phyloP scores from a whole-genome alignment of 495 filamentous ascomycete species.

The Xylaria longipes region DNA sequence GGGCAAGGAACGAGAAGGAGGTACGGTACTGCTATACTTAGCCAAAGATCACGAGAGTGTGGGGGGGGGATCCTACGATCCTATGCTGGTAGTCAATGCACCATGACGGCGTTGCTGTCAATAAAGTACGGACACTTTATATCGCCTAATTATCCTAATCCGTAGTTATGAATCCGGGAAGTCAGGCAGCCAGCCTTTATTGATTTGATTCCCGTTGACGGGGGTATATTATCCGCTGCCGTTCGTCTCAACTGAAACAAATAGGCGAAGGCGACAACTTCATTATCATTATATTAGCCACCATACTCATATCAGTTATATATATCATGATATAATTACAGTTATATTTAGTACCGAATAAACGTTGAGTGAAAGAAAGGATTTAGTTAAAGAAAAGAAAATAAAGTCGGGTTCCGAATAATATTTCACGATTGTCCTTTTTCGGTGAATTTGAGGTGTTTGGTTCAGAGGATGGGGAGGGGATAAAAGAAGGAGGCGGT shows the following conservation, averaged over 20 bases:
- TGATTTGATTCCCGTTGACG: background rate
- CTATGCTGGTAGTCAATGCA: background rate
- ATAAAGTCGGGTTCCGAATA: background rate
- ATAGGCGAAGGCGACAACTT: background rate
- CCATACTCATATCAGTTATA: background rate
- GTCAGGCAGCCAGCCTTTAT: background rate
- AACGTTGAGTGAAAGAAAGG: background rate
- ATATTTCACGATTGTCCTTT: background rate
- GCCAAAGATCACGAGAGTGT: background rate
- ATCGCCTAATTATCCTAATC: background rate
- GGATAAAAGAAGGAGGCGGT: background rate
- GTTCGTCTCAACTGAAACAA: slow-evolving; percentile 5
- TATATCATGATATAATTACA: background rate
- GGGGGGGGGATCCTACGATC: slow-evolving; percentile 6
- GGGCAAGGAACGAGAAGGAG: background rate
- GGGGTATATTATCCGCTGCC: background rate
- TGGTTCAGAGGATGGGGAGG: background rate
- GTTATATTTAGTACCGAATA: background rate
- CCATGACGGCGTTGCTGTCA: background rate
- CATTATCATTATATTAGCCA: background rate
- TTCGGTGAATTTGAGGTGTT: background rate
- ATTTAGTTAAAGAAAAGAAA: background rate
- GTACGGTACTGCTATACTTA: background rate
- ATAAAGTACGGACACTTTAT: background rate
- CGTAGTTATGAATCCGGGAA: background rate